A percentile compares a stretch with the other conserved stretches of the same genome.
These are phyloP conservation scores for Phylloporus scabripes DNA, from an alignment of 768 basidiomycete species.

Conservation along the genomic window DNA sequence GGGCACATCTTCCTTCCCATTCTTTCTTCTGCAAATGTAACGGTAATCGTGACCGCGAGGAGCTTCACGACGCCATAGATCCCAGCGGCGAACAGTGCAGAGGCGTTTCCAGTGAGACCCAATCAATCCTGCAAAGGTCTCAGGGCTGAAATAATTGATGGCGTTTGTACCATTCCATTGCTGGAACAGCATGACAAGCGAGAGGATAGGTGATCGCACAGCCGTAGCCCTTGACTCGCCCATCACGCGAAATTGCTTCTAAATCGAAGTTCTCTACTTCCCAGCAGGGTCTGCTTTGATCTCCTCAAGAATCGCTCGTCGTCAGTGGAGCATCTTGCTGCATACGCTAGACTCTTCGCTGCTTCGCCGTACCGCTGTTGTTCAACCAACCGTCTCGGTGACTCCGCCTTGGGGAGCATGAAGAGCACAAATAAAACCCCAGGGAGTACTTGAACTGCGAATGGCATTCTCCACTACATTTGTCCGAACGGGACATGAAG, in stretches of 20 bases:
- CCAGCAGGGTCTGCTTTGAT: conserved; percentile 46
- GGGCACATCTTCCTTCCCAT: conserved; percentile 44
- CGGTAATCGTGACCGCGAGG: conserved; percentile 35
- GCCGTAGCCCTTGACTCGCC: conserved; percentile 39
- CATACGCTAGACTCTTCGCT: conserved; percentile 35
- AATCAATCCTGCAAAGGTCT: conserved; percentile 44
- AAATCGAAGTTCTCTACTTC: conserved; percentile 32
- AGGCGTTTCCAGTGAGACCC: conserved; percentile 40
- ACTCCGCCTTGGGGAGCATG: conserved; percentile 49
- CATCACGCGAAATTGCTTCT: conserved; percentile 38
- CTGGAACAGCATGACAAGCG: conserved; percentile 42
- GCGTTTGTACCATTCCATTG: conserved; percentile 53
- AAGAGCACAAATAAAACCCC: conserved; percentile 42
- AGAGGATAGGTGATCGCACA: conserved; percentile 41
- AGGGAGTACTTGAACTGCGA: conserved; percentile 48
- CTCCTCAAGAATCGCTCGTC: conserved; percentile 39
- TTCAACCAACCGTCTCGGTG: conserved; percentile 54
- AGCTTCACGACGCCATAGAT: conserved; percentile 37
- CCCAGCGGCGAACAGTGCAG: conserved; percentile 49
- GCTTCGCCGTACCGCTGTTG: conserved; percentile 39
- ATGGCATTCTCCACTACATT: conserved; percentile 50
- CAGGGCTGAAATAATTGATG: conserved; percentile 51
- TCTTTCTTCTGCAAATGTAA: conserved; percentile 44
- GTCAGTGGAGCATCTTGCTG: conserved; percentile 26
- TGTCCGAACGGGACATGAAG: conserved; percentile 34